A percentile compares a stretch with the other conserved stretches of the same genome.
Conservation (phyloP, 345 rosid genomes). For the Hevea brasiliensis region DNA sequence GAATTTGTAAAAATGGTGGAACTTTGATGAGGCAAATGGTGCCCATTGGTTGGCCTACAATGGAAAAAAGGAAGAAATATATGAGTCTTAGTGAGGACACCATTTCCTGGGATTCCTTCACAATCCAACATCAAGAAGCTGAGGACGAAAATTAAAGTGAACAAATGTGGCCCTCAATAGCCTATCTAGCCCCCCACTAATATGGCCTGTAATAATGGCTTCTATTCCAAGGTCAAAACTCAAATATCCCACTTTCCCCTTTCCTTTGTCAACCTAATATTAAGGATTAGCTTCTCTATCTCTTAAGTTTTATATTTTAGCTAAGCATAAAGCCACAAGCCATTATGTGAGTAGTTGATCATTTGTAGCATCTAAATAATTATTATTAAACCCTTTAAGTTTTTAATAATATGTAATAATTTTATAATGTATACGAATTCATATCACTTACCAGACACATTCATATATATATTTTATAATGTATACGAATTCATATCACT, state of each 20-base stretch:
- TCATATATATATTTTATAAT: too few relatives aligned
- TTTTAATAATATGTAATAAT: too few relatives aligned
- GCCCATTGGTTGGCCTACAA: background rate
- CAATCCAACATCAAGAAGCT: background rate
- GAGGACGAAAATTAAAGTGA: constrained; percentile 21
- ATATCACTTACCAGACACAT: too few relatives aligned
- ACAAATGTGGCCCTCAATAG: constrained; percentile 9
- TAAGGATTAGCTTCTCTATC: background rate
- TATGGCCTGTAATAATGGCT: constrained; percentile 22
- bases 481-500: too few relatives aligned
- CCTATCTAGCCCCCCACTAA: background rate
- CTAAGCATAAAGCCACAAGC: too few relatives aligned
- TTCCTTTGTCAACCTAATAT: background rate
- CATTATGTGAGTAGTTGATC: too few relatives aligned
- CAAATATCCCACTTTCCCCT: background rate
- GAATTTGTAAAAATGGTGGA: background rate
- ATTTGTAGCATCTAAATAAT: too few relatives aligned
- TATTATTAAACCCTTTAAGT: too few relatives aligned
- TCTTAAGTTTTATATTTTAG: background rate
- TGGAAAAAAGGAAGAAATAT: background rate
- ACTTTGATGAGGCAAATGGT: background rate
- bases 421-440: too few relatives aligned
- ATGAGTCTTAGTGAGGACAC: constrained; percentile 2
- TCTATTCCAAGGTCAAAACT: constrained; percentile 7
- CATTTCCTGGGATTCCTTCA: constrained; percentile 20